A percentile compares a stretch with the other conserved stretches of the same genome.
Evolutionary conservation across 257 asterid species (phyloP).

Genomic region (Jacaranda copaia): DNA sequence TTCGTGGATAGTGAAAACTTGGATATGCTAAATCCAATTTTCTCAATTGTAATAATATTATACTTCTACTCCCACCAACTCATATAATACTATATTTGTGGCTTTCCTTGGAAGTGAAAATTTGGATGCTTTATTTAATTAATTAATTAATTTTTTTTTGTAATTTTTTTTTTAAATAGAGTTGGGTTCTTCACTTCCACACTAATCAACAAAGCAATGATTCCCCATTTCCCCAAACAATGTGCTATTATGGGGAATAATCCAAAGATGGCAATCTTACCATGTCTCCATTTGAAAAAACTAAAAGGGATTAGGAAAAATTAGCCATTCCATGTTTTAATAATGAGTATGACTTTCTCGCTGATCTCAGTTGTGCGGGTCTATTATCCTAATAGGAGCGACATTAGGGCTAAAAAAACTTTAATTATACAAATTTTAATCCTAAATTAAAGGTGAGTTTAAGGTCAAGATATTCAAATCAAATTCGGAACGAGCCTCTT

Average conservation of each 20-base stretch:
- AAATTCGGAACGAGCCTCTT: too few species aligned
- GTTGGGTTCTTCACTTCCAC: slow-evolving; percentile 60
- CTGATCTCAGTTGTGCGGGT: too few species aligned
- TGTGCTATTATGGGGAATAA: slow-evolving; percentile 44
- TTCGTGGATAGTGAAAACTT: slow-evolving; percentile 42
- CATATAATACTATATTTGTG: slow-evolving; percentile 14
- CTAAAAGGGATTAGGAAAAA: not conserved
- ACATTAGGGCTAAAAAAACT: too few species aligned
- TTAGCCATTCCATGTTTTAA: too few species aligned
- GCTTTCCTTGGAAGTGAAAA: slow-evolving; percentile 47
- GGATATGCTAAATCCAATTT: slow-evolving; percentile 38
- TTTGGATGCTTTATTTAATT: slow-evolving; percentile 31
- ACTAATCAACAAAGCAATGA: slow-evolving; percentile 63
- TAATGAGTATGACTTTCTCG: too few species aligned
- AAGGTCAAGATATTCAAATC: too few species aligned
- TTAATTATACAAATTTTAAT: too few species aligned
- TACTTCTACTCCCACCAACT: slow-evolving; percentile 18
- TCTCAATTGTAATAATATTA: slow-evolving; percentile 34
- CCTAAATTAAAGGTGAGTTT: too few species aligned
- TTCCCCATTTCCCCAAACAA: slow-evolving; percentile 51
- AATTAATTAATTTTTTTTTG: slow-evolving; percentile 16
- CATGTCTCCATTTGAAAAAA: slow-evolving; percentile 43
- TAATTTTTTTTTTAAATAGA: not conserved
- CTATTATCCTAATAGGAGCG: too few species aligned
- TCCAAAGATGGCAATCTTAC: slow-evolving; percentile 54